These are phyloP conservation scores for Rhodotorula paludigena DNA, from an alignment of 768 basidiomycete species.

Conservation along the genomic window DNA sequence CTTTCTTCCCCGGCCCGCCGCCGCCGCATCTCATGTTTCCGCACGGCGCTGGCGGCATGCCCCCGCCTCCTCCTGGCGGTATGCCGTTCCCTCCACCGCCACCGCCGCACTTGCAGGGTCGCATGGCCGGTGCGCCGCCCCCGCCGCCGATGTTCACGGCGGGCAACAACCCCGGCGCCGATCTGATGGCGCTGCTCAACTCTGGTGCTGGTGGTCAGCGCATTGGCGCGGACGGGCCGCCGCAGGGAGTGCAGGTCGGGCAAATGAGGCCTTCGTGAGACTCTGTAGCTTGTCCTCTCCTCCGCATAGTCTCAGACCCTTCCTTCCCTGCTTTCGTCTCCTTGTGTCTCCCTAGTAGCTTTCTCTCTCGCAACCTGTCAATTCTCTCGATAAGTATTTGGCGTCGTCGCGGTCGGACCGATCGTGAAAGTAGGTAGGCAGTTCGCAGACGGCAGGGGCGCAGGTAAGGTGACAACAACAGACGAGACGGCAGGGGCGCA, in stretches of 20 bases:
- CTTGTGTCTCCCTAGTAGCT: neutral
- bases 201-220: slow-evolving; percentile 19
- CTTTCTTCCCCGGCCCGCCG: neutral
- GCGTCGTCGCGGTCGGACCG: too few relatives aligned
- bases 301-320: too few relatives aligned
- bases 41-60: neutral
- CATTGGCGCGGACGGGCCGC: slow-evolving; percentile 13
- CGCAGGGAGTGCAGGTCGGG: slow-evolving; percentile 2
- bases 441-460: too few relatives aligned
- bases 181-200: slow-evolving; percentile 38
- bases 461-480: too few relatives aligned
- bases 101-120: neutral
- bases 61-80: too few relatives aligned
- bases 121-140: neutral
- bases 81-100: neutral
- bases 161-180: slow-evolving; percentile 24
- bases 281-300: too few relatives aligned
- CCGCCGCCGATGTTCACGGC: neutral
- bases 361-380: neutral
- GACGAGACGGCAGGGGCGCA: too few relatives aligned
- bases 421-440: too few relatives aligned
- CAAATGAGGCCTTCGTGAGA: neutral
- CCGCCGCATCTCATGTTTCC: neutral
- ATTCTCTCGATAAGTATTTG: too few relatives aligned
- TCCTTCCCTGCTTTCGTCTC: too few relatives aligned